Conservation (phyloP, 2,329 filamentous ascomycete genomes). For the Tolypocladium pustulatum region DNA sequence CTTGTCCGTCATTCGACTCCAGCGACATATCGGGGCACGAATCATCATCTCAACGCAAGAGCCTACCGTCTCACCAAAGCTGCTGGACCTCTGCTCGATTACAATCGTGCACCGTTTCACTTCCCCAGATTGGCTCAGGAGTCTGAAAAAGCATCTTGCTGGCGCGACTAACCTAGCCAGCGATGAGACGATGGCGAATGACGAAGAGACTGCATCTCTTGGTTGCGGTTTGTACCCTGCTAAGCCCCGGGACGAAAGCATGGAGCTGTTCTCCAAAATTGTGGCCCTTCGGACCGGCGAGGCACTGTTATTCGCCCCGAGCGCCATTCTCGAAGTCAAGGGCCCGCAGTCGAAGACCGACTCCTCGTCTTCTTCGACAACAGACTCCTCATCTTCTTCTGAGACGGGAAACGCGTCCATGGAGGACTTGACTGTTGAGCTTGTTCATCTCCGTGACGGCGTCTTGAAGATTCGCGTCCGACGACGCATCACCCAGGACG, state of each 20-base stretch:
- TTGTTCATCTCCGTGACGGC: conserved; percentile 20
- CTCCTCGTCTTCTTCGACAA: not conserved
- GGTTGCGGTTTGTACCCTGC: not conserved
- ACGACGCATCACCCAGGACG: conserved; percentile 31
- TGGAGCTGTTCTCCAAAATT: conserved; percentile 29
- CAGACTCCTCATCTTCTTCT: too few species aligned
- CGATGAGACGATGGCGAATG: not conserved
- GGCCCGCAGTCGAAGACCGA: too few species aligned
- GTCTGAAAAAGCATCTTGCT: conserved; percentile 34
- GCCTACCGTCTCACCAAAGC: conserved; percentile 55
- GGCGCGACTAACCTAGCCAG: conserved; percentile 7
- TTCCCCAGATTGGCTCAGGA: conserved; percentile 50
- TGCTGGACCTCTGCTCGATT: conserved; percentile 63
- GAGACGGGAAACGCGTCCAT: not conserved
- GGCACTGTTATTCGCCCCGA: conserved; percentile 35
- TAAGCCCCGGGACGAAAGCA: not conserved
- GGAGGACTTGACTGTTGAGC: not conserved
- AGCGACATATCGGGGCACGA: conserved; percentile 58
- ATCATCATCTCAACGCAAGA: conserved; percentile 70
- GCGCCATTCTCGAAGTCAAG: conserved; percentile 20
- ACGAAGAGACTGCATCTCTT: not conserved
- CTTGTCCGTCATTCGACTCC: conserved; percentile 53
- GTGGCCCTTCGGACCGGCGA: conserved; percentile 32
- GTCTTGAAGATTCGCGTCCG: conserved; percentile 30
- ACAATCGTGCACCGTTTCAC: conserved; percentile 64